Conservation (phyloP, 108 stramenopile species). For the Nitzschia sp. region DNA sequence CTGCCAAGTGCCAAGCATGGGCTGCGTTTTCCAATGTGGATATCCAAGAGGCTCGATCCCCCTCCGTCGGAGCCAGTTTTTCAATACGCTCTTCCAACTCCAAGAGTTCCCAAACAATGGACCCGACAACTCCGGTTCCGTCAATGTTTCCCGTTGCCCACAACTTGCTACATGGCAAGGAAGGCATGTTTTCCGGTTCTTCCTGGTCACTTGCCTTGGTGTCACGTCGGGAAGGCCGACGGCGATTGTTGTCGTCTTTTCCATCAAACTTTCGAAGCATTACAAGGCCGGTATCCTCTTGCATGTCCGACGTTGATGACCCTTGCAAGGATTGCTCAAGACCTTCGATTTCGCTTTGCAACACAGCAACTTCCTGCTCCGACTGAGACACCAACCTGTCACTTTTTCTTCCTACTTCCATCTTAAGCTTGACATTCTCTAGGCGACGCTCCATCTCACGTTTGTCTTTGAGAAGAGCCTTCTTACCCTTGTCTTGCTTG, state of each 20-base stretch:
- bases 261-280: conserved; percentile 49
- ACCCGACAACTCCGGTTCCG: conserved; percentile 62
- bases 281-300: conserved; percentile 58
- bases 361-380: conserved; percentile 52
- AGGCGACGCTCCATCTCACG: conserved; percentile 57
- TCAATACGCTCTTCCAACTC: conserved; percentile 65
- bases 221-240: conserved; percentile 24
- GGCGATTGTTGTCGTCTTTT: conserved; percentile 27
- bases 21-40: conserved; percentile 51
- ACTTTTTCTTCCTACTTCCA: conserved; percentile 53
- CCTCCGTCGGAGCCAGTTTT: conserved; percentile 51
- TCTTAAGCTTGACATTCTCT: conserved; percentile 52
- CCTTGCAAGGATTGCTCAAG: conserved; percentile 31
- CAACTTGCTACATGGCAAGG: conserved; percentile 38
- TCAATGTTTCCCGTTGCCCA: conserved; percentile 49
- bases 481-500: conserved; percentile 48
- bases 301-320: conserved; percentile 43
- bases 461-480: conserved; percentile 44
- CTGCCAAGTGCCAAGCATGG: conserved; percentile 54
- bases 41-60: conserved; percentile 62
- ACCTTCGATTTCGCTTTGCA: conserved; percentile 48
- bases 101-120: conserved; percentile 56
- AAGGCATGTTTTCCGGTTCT: conserved; percentile 10
- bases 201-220: conserved; percentile 4
- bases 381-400: conserved; percentile 65